Evolutionary conservation across 1,284 basidiomycete species (phyloP).

Genomic region (Singerocomus inundabilis): DNA sequence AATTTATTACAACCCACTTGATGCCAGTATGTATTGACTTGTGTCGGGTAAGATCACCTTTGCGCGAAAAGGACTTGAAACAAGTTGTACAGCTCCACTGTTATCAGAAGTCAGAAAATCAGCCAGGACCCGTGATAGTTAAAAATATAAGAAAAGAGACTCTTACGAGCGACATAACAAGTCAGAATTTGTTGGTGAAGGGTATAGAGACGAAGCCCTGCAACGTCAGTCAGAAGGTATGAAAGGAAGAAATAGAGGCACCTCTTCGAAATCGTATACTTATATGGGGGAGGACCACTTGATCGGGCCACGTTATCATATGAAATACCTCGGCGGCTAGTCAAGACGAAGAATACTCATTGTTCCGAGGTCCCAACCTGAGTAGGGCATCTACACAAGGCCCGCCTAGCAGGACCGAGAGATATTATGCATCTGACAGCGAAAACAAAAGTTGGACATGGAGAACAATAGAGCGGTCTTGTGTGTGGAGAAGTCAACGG

Average conservation of each 20-base stretch:
- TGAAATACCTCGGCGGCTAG: conserved; percentile 7
- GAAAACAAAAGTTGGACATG: conserved; percentile 27
- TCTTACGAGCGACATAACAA: conserved; percentile 28
- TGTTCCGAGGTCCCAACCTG: conserved; percentile 18
- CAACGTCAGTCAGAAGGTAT: conserved; percentile 33
- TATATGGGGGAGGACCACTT: conserved; percentile 21
- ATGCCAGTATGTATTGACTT: conserved; percentile 42
- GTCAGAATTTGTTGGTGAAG: conserved; percentile 5
- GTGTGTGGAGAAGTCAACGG: conserved; percentile 3
- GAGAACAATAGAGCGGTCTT: conserved; percentile 26
- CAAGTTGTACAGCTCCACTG: conserved; percentile 41
- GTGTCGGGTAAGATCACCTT: conserved; percentile 56
- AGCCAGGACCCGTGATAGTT: not conserved
- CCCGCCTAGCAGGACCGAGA: conserved; percentile 11
- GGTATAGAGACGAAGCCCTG: conserved; percentile 40
- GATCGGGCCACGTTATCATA: conserved; percentile 10
- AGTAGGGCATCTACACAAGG: conserved; percentile 3
- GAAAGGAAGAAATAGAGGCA: conserved; percentile 4
- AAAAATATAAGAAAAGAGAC: not conserved
- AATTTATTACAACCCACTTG: conserved; percentile 37
- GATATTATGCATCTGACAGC: conserved; percentile 5
- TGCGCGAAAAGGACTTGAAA: conserved; percentile 45
- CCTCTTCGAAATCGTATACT: conserved; percentile 6
- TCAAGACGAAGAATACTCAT: conserved; percentile 13
- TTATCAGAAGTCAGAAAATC: conserved; percentile 2